Base-by-base conservation (phyloP, 345 rosid species). In the Hypericum androsaemum region DNA sequence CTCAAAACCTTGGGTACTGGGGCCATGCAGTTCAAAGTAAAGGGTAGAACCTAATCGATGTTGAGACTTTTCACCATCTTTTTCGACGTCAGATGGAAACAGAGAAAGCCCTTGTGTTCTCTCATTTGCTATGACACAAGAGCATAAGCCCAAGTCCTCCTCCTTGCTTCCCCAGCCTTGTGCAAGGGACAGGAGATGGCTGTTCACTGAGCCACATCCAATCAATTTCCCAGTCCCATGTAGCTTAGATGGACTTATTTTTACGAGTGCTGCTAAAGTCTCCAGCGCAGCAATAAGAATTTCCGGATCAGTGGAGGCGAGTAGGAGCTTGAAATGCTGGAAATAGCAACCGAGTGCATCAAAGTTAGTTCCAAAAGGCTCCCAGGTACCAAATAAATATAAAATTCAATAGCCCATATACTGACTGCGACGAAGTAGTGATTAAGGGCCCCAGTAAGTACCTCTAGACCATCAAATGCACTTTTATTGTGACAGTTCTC, bases 151-250 rank as follows among this genome's bases (percentile, higher is more conserved):
- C 75, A 86, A 62, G 22, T 96, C 98, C 68, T 90, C 98, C 68
- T 86, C 98, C 71, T 90, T 90, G 77, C 95, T 90, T 56, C 98
- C 96, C 98, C 98, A 90, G 14, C 98, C 98, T 59, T 90, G 98
- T 56, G 95, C 95, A 50, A 90, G 73, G 55, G 96, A 87, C 45
- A 90, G 73, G 16, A 90, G 86, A 73, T 73, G 76, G 71, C 95
- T 72, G 56, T 82, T 90, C 7, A 90, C 85, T 5, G 88, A 71
- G 57, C 83, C 95, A 74, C 96, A 90, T 49, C 92, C 89, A 68
- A 84, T 73, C 74, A 83, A 68, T 69, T 90, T 90, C 50, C 89
- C 89, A 39, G 76, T 77, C 54, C 89, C 92, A 69, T 84, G 95
- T 57, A 87, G 76, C 82, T 90, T 90, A 17, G 85, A 84, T 0